Evolutionary conservation across 2,329 filamentous ascomycete species (phyloP).

Genomic region (Beauveria varroae): DNA sequence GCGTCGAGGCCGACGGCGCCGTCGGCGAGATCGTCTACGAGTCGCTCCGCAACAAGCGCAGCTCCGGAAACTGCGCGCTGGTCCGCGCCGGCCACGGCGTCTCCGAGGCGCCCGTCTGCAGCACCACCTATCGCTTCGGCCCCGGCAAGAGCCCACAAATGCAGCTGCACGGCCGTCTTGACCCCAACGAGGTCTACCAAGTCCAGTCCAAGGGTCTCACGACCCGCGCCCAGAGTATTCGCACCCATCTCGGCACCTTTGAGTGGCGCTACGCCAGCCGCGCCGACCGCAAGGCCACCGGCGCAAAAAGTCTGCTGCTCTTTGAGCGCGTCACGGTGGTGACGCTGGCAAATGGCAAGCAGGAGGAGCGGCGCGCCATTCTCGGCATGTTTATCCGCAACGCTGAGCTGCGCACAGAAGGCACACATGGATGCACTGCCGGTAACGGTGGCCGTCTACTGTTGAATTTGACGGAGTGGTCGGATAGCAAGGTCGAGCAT

Average conservation of each 20-base stretch:
- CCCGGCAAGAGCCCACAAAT: constrained; percentile 45
- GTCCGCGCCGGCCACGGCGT: constrained; percentile 31
- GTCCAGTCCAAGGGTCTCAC: constrained; percentile 30
- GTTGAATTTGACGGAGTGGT: constrained; percentile 33
- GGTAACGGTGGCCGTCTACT: constrained; percentile 44
- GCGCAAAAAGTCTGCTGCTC: constrained; percentile 38
- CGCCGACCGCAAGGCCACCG: constrained; percentile 35
- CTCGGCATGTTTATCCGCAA: constrained; percentile 39
- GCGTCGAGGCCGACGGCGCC: constrained; percentile 27
- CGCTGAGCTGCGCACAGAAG: constrained; percentile 30
- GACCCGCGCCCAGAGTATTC: constrained; percentile 39
- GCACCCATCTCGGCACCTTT: constrained; percentile 41
- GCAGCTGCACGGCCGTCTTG: constrained; percentile 14
- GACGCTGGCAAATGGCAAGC: constrained; percentile 18
- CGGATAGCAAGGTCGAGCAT: constrained; percentile 24
- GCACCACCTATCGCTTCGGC: constrained; percentile 50
- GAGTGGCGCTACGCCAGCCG: constrained; percentile 48
- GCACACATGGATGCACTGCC: constrained; percentile 29
- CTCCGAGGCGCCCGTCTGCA: constrained; percentile 31
- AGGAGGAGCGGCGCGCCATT: constrained; percentile 22
- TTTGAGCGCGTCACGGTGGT: constrained; percentile 39
- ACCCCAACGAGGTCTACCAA: constrained; percentile 19
- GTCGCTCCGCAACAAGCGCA: constrained; percentile 39
- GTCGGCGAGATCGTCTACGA: constrained; percentile 39
- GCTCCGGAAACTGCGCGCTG: constrained; percentile 42